These are phyloP conservation scores for Xylariaceae sp. DNA, from an alignment of 2,329 filamentous ascomycete species.

Conservation along the genomic window DNA sequence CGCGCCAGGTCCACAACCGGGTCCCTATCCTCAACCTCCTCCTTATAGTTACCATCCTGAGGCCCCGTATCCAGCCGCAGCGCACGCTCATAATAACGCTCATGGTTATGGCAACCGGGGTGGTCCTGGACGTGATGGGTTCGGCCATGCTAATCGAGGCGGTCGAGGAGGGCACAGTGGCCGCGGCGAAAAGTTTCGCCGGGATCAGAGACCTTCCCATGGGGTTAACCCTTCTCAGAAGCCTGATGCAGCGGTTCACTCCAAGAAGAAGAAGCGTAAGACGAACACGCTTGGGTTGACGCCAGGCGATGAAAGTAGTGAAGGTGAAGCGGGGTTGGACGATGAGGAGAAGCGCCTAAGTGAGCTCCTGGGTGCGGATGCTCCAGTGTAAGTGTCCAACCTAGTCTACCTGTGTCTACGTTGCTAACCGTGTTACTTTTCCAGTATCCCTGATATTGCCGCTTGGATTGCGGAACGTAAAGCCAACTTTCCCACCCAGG, in stretches of 20 bases:
- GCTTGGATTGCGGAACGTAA: constrained; percentile 77
- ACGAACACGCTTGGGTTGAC: constrained; percentile 68
- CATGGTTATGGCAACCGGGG: constrained; percentile 14
- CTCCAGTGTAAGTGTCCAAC: constrained; percentile 45
- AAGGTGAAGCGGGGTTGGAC: constrained; percentile 60
- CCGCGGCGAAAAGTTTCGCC: constrained; percentile 38
- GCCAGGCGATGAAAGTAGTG: constrained; percentile 51
- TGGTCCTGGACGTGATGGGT: constrained; percentile 18
- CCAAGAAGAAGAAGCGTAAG: constrained; percentile 67
- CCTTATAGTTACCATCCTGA: constrained; percentile 39
- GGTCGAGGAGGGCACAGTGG: constrained; percentile 38
- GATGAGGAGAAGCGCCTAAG: constrained; percentile 62
- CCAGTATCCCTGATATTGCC: constrained; percentile 62
- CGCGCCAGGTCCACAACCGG: constrained; percentile 37
- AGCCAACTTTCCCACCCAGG: constrained; percentile 73
- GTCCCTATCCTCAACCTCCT: constrained; percentile 30
- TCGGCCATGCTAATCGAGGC: constrained; percentile 30
- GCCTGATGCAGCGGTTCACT: constrained; percentile 43
- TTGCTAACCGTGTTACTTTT: constrained; percentile 12
- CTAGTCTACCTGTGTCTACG: constrained; percentile 3
- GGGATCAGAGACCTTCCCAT: constrained; percentile 31
- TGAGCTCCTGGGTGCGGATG: constrained; percentile 51
- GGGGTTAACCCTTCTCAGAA: constrained; percentile 42
- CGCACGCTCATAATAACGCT: constrained; percentile 32
- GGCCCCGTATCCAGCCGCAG: constrained; percentile 33